Conservation (phyloP, 306 rosid genomes). For the Cicer bijugum region DNA sequence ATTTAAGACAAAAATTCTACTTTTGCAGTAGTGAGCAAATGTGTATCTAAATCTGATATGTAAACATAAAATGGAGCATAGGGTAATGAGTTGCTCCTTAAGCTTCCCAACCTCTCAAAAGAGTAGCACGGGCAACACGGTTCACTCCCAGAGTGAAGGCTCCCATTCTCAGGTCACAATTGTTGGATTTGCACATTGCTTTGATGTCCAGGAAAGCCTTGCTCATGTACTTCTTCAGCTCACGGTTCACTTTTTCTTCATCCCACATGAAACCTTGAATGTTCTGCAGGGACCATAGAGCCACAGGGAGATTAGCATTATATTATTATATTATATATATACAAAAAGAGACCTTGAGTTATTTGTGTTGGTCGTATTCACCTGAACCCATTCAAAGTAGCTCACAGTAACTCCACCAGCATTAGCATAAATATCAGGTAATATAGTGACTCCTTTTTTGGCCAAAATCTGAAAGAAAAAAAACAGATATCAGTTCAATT, state of each 20-base stretch:
- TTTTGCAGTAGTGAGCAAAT: slow-evolving; percentile 7
- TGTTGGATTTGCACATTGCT: slow-evolving; percentile 65
- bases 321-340: not conserved
- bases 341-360: not conserved
- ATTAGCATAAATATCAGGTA: slow-evolving; percentile 80
- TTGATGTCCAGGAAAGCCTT: slow-evolving; percentile 65
- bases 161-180: slow-evolving; percentile 73
- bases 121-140: slow-evolving; percentile 75
- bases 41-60: slow-evolving; percentile 11
- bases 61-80: not conserved
- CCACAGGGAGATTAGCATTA: not conserved
- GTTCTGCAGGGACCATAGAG: slow-evolving; percentile 53
- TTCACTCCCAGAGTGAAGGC: slow-evolving; percentile 75
- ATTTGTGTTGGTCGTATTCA: slow-evolving; percentile 34
- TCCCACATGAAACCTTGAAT: slow-evolving; percentile 92
- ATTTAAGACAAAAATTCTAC: slow-evolving; percentile 15
- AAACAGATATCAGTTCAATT: not conserved
- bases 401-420: slow-evolving; percentile 79
- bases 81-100: slow-evolving; percentile 8
- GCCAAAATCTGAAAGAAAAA: slow-evolving; percentile 52
- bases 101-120: slow-evolving; percentile 75
- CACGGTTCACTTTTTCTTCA: slow-evolving; percentile 65
- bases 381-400: slow-evolving; percentile 92
- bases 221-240: slow-evolving; percentile 69
- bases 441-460: slow-evolving; percentile 63